These are phyloP conservation scores for Amanita exitialis DNA, from an alignment of 768 basidiomycete genomes.

Conservation along the genomic window DNA sequence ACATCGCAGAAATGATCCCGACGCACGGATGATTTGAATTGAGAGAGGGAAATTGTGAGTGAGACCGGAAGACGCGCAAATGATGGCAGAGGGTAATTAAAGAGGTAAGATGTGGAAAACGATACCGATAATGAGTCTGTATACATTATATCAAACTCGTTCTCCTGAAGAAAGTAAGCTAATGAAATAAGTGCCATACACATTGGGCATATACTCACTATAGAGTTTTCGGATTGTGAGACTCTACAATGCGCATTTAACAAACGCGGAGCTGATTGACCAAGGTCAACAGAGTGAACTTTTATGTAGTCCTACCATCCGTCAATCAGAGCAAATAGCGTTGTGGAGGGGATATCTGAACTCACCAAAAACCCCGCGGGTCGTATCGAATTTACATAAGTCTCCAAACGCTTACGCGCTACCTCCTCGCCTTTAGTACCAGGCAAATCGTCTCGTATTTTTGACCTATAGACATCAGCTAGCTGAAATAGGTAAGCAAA, in stretches of 20 bases:
- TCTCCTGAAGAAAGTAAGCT: conserved; percentile 37
- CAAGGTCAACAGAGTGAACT: conserved; percentile 78
- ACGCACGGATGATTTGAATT: conserved; percentile 61
- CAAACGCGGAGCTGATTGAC: conserved; percentile 68
- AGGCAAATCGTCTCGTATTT: conserved; percentile 58
- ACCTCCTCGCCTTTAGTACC: conserved; percentile 78
- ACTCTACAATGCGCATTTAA: conserved; percentile 50
- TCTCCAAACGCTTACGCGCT: conserved; percentile 70
- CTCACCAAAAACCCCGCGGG: conserved; percentile 61
- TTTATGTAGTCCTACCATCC: conserved; percentile 67
- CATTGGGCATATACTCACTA: conserved; percentile 9
- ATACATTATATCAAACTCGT: conserved; percentile 79
- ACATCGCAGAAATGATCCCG: neutral
- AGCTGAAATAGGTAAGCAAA: conserved; percentile 31
- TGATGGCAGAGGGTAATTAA: conserved; percentile 75
- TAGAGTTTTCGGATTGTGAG: conserved; percentile 9
- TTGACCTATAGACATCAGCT: conserved; percentile 63
- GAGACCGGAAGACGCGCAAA: conserved; percentile 80
- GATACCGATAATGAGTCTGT: conserved; percentile 77
- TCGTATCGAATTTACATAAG: conserved; percentile 69
- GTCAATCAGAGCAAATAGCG: neutral
- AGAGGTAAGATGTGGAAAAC: conserved; percentile 72
- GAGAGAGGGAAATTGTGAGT: conserved; percentile 66
- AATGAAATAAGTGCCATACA: neutral
- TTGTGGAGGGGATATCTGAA: conserved; percentile 6